Evolutionary conservation across 306 rosid genomes (phyloP).

Genomic region (Casuarina equisetifolia): DNA sequence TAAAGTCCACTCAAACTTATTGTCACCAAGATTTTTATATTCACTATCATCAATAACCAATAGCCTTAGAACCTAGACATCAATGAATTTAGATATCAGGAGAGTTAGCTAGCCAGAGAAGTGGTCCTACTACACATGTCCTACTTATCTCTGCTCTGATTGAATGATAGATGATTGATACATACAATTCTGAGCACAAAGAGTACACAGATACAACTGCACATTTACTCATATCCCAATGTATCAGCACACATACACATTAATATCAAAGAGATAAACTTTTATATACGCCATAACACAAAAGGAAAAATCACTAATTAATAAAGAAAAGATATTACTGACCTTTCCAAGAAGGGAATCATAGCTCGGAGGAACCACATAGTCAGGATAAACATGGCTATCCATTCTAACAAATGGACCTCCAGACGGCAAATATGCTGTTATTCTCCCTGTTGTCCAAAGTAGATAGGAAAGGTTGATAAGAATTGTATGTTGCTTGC

Average conservation of each 20-base stretch:
- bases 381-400: slow-evolving; percentile 94
- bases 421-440: slow-evolving; percentile 93
- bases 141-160: slow-evolving; percentile 7
- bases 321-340: slow-evolving; percentile 14
- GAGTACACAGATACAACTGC: not conserved
- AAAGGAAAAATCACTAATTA: slow-evolving; percentile 8
- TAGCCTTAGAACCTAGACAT: not conserved
- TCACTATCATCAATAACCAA: not conserved
- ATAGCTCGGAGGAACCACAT: slow-evolving; percentile 97
- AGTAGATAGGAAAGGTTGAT: not conserved
- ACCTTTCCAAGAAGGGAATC: slow-evolving; percentile 99
- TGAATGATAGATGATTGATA: not conserved
- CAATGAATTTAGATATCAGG: not conserved
- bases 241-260: not conserved
- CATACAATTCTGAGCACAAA: slow-evolving; percentile 4
- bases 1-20: not conserved
- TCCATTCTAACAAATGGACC: slow-evolving; percentile 99
- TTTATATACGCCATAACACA: not conserved
- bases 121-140: slow-evolving; percentile 5
- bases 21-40: not conserved
- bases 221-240: not conserved
- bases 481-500: not conserved
- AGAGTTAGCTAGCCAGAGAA: slow-evolving; percentile 13
- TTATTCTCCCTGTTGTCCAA: slow-evolving; percentile 81
- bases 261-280: not conserved